phyloP scores from a whole-genome alignment of 164 flowering plant genomes.

The Tetracentron sinense region DNA sequence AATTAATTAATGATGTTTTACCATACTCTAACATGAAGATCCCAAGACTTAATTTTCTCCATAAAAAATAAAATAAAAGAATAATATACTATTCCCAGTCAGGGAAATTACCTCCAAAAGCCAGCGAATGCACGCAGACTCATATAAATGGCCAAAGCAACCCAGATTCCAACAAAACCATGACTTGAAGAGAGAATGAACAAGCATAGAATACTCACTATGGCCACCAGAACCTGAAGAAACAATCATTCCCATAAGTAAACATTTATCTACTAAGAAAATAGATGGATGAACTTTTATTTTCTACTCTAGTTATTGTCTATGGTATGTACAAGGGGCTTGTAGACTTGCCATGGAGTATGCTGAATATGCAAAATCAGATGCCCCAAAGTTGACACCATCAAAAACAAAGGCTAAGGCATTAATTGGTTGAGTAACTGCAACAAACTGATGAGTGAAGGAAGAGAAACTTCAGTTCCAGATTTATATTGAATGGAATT shows the following conservation, averaged over 20 bases:
- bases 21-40: neutral
- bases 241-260: neutral
- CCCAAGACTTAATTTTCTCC: neutral
- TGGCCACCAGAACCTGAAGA: constrained; percentile 71
- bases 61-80: neutral
- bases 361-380: constrained; percentile 80
- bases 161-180: constrained; percentile 85
- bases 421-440: constrained; percentile 79
- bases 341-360: constrained; percentile 61
- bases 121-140: constrained; percentile 64
- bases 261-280: neutral
- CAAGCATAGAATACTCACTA: constrained; percentile 60
- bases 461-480: constrained; percentile 4
- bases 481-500: neutral
- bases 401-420: constrained; percentile 85
- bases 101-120: constrained; percentile 58
- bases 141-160: constrained; percentile 81
- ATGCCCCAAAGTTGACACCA: constrained; percentile 87
- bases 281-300: neutral
- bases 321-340: neutral
- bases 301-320: neutral
- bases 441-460: constrained; percentile 60
- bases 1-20: too few species aligned
- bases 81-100: neutral
- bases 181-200: constrained; percentile 44